These are phyloP conservation scores for Botrytis galanthina DNA, from an alignment of 2,329 filamentous ascomycete genomes.

Conservation along the genomic window DNA sequence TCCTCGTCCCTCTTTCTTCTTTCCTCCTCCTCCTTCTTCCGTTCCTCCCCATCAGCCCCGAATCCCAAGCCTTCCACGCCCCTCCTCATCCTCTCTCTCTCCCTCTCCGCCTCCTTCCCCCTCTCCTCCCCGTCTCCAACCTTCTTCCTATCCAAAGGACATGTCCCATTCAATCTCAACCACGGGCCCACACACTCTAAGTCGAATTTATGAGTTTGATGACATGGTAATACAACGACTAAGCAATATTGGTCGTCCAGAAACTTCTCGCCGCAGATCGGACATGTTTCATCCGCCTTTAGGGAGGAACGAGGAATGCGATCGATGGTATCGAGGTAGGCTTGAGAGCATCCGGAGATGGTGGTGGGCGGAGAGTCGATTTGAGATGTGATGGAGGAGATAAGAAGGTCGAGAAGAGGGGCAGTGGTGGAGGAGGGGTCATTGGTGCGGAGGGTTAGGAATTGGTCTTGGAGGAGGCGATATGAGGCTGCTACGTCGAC, in stretches of 20 bases:
- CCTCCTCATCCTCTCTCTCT: constrained; percentile 49
- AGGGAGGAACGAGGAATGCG: constrained; percentile 54
- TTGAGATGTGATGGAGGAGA: constrained; percentile 48
- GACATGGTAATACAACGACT: constrained; percentile 63
- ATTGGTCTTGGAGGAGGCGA: constrained; percentile 59
- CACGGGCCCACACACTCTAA: constrained; percentile 67
- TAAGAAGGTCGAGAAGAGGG: constrained; percentile 52
- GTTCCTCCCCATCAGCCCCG: constrained; percentile 33
- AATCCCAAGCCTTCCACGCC: constrained; percentile 35
- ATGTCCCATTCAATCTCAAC: constrained; percentile 62
- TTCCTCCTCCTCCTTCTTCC: neutral
- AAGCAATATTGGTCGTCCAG: constrained; percentile 61
- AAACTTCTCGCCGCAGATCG: constrained; percentile 62
- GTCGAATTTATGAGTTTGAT: constrained; percentile 58
- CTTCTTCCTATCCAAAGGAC: constrained; percentile 61
- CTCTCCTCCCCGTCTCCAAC: constrained; percentile 40
- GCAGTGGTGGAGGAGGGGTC: constrained; percentile 41
- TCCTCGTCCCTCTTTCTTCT: constrained; percentile 39
- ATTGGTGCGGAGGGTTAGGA: constrained; percentile 49
- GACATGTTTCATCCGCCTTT: constrained; percentile 51
- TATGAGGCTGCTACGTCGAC: constrained; percentile 57
- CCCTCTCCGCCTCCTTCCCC: constrained; percentile 39
- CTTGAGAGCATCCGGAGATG: constrained; percentile 55
- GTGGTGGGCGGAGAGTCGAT: constrained; percentile 52
- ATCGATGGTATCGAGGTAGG: constrained; percentile 59